These are phyloP conservation scores for Akanthomyces lecanii DNA, from an alignment of 2,329 filamentous ascomycete genomes.

Conservation along the genomic window DNA sequence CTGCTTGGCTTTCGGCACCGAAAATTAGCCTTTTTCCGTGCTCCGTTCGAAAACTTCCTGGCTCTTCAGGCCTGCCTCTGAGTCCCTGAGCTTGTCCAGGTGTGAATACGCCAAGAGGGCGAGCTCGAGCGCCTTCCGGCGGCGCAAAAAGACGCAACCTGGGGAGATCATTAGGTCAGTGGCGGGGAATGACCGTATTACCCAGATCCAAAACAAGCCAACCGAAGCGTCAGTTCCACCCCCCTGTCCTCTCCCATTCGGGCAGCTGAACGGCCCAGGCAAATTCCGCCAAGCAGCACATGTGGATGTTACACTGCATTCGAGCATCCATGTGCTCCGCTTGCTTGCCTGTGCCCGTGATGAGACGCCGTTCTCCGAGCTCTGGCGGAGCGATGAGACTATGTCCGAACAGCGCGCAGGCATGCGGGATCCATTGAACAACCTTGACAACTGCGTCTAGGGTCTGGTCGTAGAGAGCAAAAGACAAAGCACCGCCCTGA, in stretches of 20 bases:
- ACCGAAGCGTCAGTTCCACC: neutral
- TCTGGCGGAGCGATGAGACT: constrained; percentile 3
- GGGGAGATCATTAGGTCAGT: neutral
- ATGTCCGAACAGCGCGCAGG: constrained; percentile 9
- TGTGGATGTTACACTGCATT: constrained; percentile 14
- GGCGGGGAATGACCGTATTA: neutral
- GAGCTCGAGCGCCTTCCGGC: too few species aligned
- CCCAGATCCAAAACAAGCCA: constrained; percentile 12
- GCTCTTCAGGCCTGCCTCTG: too few species aligned
- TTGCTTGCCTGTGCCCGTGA: neutral
- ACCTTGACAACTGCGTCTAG: constrained; percentile 5
- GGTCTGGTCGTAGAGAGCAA: neutral
- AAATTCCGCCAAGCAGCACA: constrained; percentile 12
- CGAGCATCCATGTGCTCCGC: neutral
- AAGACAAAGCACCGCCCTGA: neutral
- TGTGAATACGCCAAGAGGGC: too few species aligned
- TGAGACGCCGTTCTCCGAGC: constrained; percentile 13
- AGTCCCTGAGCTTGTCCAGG: too few species aligned
- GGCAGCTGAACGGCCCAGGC: constrained; percentile 11
- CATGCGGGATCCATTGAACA: constrained; percentile 11
- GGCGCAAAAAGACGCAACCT: too few species aligned
- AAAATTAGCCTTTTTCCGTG: neutral
- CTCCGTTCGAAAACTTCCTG: neutral
- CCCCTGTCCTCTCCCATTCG: neutral
- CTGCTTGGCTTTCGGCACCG: neutral